Evolutionary conservation across 352 stramenopile genomes (phyloP).

Genomic region (Aphanomyces euteiches): DNA sequence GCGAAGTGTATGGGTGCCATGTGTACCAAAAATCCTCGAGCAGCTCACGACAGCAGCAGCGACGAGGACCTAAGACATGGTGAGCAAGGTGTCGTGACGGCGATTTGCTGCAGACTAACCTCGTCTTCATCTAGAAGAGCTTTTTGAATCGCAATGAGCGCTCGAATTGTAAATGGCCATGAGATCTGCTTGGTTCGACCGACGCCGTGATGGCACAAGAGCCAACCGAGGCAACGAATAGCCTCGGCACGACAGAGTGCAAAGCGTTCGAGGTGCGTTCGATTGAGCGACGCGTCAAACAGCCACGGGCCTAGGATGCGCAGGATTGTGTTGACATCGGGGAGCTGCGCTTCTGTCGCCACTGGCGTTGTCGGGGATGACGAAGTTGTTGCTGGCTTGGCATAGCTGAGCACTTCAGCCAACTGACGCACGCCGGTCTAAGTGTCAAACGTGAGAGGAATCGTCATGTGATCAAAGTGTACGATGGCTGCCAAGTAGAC

Average conservation of each 20-base stretch:
- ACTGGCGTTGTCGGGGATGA: slow-evolving; percentile 33
- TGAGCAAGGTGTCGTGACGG: neutral
- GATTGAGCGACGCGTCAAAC: slow-evolving; percentile 78
- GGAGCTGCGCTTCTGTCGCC: slow-evolving; percentile 45
- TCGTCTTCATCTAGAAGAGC: slow-evolving; percentile 78
- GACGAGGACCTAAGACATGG: slow-evolving; percentile 34
- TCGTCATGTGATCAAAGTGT: slow-evolving; percentile 22
- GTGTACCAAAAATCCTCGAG: slow-evolving; percentile 75
- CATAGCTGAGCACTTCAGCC: slow-evolving; percentile 65
- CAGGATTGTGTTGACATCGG: slow-evolving; percentile 81
- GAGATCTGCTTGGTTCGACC: slow-evolving; percentile 76
- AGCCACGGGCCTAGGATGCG: slow-evolving; percentile 76
- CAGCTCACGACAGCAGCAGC: slow-evolving; percentile 81
- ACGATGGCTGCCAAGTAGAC: slow-evolving; percentile 78
- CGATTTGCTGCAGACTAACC: slow-evolving; percentile 33
- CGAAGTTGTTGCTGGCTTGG: slow-evolving; percentile 41
- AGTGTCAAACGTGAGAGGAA: neutral
- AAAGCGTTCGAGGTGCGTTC: slow-evolving; percentile 50
- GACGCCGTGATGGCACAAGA: slow-evolving; percentile 62
- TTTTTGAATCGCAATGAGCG: slow-evolving; percentile 74
- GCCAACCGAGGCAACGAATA: slow-evolving; percentile 66
- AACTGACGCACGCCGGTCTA: slow-evolving; percentile 79
- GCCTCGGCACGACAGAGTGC: slow-evolving; percentile 68
- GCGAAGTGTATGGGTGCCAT: slow-evolving; percentile 77
- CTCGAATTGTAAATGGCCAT: slow-evolving; percentile 79